Base-by-base conservation (phyloP, 345 rosid species). In the Nephelium lappaceum region DNA sequence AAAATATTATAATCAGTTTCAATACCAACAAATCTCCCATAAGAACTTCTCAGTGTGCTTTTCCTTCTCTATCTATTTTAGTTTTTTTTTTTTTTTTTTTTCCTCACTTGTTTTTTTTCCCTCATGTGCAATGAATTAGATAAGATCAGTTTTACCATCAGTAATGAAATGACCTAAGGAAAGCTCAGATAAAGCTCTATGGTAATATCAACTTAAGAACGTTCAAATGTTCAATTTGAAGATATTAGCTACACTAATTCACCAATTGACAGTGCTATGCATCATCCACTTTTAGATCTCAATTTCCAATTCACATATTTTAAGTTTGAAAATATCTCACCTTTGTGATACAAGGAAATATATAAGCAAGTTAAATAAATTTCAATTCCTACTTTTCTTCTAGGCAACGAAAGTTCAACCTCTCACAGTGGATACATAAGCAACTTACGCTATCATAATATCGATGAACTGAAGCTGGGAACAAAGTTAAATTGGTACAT, bases 381-480 rank as follows among this genome's bases (percentile, higher is more conserved):
- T 41, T 19, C 11, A 53, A 53, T 19, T 53, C 8, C 5, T 53
- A 31, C 53, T 53, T 41, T 31, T 71, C 63, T 71, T 27, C 41
- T 51, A 11, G 8, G 39, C 39, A 71, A 71, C 25, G 21, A 19
- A 51, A 67, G 73, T 62, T 47, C 11, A 39, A 75, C 49, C 36
- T 63, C 67, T 23, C 18, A 5, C 6, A 75, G 68, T 11, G 21
- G 19, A 69, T 25, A 49, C 14, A 70, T 43, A 79, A 65, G 66
- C 55, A 79, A 76, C 92, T 83, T 71, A 94, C 97, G 85, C 61
- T 83, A 71, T 87, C 95, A 80, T 91, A 87, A 85, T 81, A 85
- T 62, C 87, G 89, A 82, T 83, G 91, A 75, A 93, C 73, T 15
- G 97, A 82, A 80, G 88, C 84, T 55, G 96, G 97, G 80, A 93